Conservation (phyloP, 176 grass and related monocot species). For the Oryza meridionalis region DNA sequence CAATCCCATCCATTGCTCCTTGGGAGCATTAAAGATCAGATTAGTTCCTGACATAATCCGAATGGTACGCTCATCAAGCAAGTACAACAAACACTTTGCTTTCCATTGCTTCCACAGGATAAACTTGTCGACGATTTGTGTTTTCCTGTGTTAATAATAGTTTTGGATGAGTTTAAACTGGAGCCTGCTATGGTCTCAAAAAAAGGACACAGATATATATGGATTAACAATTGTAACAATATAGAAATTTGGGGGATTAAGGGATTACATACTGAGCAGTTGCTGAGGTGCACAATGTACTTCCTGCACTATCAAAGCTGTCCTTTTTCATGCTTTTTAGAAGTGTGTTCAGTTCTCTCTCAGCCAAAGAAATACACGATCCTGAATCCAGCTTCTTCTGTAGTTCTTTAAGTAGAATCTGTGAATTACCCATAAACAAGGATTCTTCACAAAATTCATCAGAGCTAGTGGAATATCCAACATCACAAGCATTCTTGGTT, state of each 20-base stretch:
- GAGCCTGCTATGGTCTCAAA: background rate
- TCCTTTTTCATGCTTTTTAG: constrained; percentile 41
- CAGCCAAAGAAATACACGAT: constrained; percentile 51
- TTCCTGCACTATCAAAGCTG: constrained; percentile 7
- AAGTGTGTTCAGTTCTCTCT: constrained; percentile 47
- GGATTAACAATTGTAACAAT: background rate
- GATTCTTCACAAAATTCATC: constrained; percentile 19
- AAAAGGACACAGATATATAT: constrained; percentile 24
- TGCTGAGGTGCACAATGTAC: background rate
- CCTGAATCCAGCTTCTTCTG: constrained; percentile 43
- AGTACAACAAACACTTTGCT: constrained; percentile 63
- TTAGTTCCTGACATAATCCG: constrained; percentile 67
- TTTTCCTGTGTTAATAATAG: constrained; percentile 36
- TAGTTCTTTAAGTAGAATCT: constrained; percentile 65
- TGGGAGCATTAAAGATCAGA: constrained; percentile 77
- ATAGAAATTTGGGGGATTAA: constrained; percentile 6
- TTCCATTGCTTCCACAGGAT: constrained; percentile 74
- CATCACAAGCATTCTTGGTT: background rate
- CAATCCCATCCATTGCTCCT: constrained; percentile 72
- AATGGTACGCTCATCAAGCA: constrained; percentile 66
- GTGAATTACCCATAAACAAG: constrained; percentile 42
- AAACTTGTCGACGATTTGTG: constrained; percentile 43
- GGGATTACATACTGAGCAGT: constrained; percentile 33
- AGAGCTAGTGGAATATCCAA: constrained; percentile 6
- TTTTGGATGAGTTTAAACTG: no score